Evolutionary conservation across 2,329 filamentous ascomycete genomes (phyloP).

Genomic region (Clarireedia homoeocarpa): DNA sequence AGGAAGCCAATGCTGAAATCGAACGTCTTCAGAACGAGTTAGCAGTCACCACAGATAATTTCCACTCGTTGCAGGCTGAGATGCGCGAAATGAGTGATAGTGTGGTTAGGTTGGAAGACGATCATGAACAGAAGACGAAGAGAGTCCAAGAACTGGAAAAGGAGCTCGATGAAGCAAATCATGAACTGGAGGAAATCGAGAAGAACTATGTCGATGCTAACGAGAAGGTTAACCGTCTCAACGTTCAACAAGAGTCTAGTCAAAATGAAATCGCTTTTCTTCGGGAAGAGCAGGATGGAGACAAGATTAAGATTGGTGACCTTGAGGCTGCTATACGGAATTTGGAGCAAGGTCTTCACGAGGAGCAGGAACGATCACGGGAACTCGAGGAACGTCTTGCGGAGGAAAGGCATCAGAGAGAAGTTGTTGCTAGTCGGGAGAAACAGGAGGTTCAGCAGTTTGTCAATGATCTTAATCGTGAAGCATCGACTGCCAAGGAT

Average conservation of each 20-base stretch:
- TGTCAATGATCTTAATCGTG: slow-evolving; percentile 84
- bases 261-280: slow-evolving; percentile 93
- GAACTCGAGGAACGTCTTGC: slow-evolving; percentile 69
- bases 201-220: slow-evolving; percentile 77
- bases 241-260: slow-evolving; percentile 85
- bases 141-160: slow-evolving; percentile 77
- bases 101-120: slow-evolving; percentile 80
- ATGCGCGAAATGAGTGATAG: slow-evolving; percentile 88
- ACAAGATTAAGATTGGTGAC: slow-evolving; percentile 97
- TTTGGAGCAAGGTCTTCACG: slow-evolving; percentile 70
- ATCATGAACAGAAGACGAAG: slow-evolving; percentile 69
- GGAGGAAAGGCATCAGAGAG: slow-evolving; percentile 77
- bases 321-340: slow-evolving; percentile 76
- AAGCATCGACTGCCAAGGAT: slow-evolving; percentile 75
- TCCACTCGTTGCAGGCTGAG: slow-evolving; percentile 84
- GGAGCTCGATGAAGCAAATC: slow-evolving; percentile 75
- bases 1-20: slow-evolving; percentile 64
- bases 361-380: slow-evolving; percentile 69
- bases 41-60: slow-evolving; percentile 73
- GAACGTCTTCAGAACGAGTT: slow-evolving; percentile 64
- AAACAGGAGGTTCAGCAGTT: slow-evolving; percentile 94
- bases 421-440: slow-evolving; percentile 78
- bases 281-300: slow-evolving; percentile 89
- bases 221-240: slow-evolving; percentile 77
- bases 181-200: slow-evolving; percentile 80